Conservation (phyloP, 306 rosid genomes). For the Vicia villosa region DNA sequence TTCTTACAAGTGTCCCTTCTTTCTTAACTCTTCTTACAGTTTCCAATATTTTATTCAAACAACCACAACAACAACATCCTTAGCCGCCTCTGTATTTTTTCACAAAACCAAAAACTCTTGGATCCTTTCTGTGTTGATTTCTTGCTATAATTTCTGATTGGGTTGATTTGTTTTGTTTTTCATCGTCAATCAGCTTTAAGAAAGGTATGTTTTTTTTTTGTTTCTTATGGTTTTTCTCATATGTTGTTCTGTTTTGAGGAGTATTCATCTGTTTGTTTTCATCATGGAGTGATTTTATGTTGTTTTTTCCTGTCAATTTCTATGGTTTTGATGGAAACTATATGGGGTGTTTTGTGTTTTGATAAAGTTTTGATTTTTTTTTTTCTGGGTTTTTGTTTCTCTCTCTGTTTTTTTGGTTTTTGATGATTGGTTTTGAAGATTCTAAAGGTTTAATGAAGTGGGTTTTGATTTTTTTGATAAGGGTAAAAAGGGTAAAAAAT, state of each 20-base stretch:
- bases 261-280: too few species aligned
- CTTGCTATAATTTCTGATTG: too few species aligned
- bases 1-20: background rate
- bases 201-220: slow-evolving; percentile 38
- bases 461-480: slow-evolving; percentile 16
- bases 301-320: background rate
- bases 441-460: slow-evolving; percentile 15
- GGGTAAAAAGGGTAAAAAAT: background rate
- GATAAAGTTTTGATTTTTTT: background rate
- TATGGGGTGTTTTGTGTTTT: slow-evolving; percentile 18
- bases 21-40: background rate
- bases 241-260: background rate
- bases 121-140: slow-evolving; percentile 11
- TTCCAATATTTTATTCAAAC: background rate
- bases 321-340: background rate
- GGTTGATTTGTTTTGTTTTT: slow-evolving; percentile 31
- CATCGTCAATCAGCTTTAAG: background rate
- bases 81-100: slow-evolving; percentile 47
- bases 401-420: background rate
- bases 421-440: background rate
- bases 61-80: slow-evolving; percentile 7
- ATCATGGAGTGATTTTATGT: slow-evolving; percentile 15
- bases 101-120: too few species aligned
- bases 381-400: background rate
- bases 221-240: background rate